Percentiles rank a stretch among this genome's conserved stretches.
Evolutionary conservation across 2,329 filamentous ascomycete genomes (phyloP).

Genomic region (Westerdykella ornata): DNA sequence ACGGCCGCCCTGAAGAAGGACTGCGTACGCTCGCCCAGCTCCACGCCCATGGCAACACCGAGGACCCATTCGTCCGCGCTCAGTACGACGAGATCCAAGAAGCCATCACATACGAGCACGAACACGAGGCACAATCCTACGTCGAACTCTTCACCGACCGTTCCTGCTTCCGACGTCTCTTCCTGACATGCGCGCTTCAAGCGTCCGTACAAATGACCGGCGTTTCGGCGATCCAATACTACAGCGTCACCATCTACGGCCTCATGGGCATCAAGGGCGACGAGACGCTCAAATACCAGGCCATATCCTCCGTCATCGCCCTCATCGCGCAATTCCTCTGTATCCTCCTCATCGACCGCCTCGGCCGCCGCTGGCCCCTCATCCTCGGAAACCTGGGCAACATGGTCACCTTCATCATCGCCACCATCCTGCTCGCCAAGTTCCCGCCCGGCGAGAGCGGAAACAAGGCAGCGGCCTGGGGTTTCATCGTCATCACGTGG

Average conservation of each 20-base stretch:
- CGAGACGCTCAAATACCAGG: slow-evolving; percentile 66
- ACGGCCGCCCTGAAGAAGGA: slow-evolving; percentile 59
- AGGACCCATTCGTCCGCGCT: slow-evolving; percentile 63
- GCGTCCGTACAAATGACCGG: slow-evolving; percentile 72
- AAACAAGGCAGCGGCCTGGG: slow-evolving; percentile 57
- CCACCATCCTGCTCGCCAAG: slow-evolving; percentile 49
- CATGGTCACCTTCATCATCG: slow-evolving; percentile 65
- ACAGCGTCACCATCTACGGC: slow-evolving; percentile 59
- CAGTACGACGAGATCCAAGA: slow-evolving; percentile 68
- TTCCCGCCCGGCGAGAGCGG: slow-evolving; percentile 55
- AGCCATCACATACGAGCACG: slow-evolving; percentile 58
- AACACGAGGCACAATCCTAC: slow-evolving; percentile 64
- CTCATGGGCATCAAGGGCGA: slow-evolving; percentile 62
- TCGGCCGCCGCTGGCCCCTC: slow-evolving; percentile 65
- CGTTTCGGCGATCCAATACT: slow-evolving; percentile 60
- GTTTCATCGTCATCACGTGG: slow-evolving; percentile 73
- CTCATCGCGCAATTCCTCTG: slow-evolving; percentile 62
- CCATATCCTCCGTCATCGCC: slow-evolving; percentile 65
- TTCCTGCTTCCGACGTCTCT: slow-evolving; percentile 63
- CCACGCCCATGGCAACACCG: slow-evolving; percentile 60
- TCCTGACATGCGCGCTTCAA: slow-evolving; percentile 63
- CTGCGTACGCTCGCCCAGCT: slow-evolving; percentile 61
- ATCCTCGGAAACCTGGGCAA: slow-evolving; percentile 68
- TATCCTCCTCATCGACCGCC: slow-evolving; percentile 61
- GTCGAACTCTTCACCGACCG: slow-evolving; percentile 59